Evolutionary conservation across 1,284 basidiomycete genomes (phyloP), one percentile per base, ranked within the genome.

Genomic region (Irpex rosettiformis): DNA sequence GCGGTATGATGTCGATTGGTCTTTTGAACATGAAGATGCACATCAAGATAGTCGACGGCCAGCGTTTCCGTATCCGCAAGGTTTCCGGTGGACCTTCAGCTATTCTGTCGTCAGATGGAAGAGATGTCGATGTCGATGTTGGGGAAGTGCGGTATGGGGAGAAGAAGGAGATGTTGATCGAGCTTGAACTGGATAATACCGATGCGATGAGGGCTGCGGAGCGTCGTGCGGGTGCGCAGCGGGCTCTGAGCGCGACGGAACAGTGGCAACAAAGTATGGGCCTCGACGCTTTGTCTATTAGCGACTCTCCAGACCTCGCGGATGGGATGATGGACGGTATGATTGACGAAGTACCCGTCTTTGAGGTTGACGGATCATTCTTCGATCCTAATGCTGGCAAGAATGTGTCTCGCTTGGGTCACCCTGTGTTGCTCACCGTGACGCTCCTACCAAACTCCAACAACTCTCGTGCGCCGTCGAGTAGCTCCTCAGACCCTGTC

Each of bases 71-170:
- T 63, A 92, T 97, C 60, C 85, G 91, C 64, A 97, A 96, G 73
- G 91, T 97, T 37, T 90, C 89, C 13, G 95, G 95, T 6, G 90
- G 91, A 0, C 87, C 90, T 0, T 80, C 84, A 21, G 87, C 89
- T 1, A 90, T 98, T 71, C 81, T 98, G 33, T 86, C 92, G 2
- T 84, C 86, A 3, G 89, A 93, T 61, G 96, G 96, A 24, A 88
- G 93, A 68, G 89, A 98, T 67, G 93, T 96, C 40, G 96, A 98
- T 70, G 85, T 99, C 56, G 94, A 98, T 65, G 81, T 99, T n/a
- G 91, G 93, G 43, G 94, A 97, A 72, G 76, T 98, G 67, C 80
- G 93, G 56, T 95, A 92, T 68, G 94, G 94, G 33, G 94, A 97
- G 78, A 83, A 86, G 65, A 91, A 94, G 72, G 95, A 98, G 79